phyloP scores from a whole-genome alignment of 257 asterid genomes.

The Solanum microdontum region DNA sequence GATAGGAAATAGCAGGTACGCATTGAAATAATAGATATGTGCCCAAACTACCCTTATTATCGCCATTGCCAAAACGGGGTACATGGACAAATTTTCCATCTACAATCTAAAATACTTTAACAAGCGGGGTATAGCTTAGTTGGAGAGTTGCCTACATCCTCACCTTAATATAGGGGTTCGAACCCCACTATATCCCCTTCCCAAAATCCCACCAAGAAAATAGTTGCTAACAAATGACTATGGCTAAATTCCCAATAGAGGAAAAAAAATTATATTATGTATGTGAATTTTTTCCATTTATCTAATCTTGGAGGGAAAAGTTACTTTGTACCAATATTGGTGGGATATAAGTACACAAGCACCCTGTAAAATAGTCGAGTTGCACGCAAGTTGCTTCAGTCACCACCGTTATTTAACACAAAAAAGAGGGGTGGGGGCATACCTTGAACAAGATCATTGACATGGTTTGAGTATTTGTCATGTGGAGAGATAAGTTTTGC shows the following conservation, averaged over 20 bases:
- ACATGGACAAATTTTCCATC: not conserved
- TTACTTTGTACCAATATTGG: not conserved
- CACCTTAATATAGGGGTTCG: not conserved
- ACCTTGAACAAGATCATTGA: constrained; percentile 52
- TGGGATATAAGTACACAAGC: fast-evolving
- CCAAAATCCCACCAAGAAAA: not conserved
- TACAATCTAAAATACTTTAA: not conserved
- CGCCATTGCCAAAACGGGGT: not conserved
- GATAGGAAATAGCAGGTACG: not conserved
- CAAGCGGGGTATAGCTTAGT: not conserved
- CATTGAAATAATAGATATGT: no score
- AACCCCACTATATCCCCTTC: not conserved
- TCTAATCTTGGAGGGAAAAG: not conserved
- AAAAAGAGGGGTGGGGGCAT: not conserved
- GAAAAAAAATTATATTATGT: not conserved
- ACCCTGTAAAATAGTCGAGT: not conserved
- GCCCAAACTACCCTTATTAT: not conserved
- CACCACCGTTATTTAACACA: not conserved
- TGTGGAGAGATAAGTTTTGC: constrained; percentile 59
- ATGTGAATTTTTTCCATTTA: not conserved
- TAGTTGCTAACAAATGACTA: not conserved
- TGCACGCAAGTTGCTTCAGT: not conserved
- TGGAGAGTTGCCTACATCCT: not conserved
- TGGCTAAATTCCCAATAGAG: not conserved
- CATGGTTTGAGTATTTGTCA: constrained; percentile 48